Evolutionary conservation across 2,329 filamentous ascomycete genomes (phyloP).

Genomic region (Pseudocercospora macadamiae): DNA sequence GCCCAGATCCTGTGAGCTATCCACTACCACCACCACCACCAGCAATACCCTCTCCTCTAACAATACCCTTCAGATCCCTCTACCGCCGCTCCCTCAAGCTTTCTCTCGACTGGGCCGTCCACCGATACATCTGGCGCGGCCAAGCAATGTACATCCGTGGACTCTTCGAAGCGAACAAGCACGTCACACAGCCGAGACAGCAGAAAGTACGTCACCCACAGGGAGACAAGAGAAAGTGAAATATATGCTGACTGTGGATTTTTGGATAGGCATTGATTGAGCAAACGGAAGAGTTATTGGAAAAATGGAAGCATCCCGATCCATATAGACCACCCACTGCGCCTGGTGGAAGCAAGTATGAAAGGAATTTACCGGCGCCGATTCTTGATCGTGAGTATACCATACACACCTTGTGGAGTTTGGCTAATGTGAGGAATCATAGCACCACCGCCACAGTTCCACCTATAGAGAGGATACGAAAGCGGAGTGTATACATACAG

Average conservation of each 20-base stretch:
- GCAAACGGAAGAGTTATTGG: constrained; percentile 84
- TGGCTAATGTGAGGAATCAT: constrained; percentile 11
- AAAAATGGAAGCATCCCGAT: constrained; percentile 97
- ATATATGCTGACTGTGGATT: not conserved
- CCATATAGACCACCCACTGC: constrained; percentile 88
- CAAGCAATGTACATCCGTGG: constrained; percentile 95
- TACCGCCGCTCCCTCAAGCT: constrained; percentile 94
- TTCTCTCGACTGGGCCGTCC: constrained; percentile 91
- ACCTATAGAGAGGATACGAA: constrained; percentile 41
- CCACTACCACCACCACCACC: not conserved
- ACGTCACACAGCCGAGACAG: constrained; percentile 80
- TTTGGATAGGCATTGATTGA: constrained; percentile 70
- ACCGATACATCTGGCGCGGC: constrained; percentile 89
- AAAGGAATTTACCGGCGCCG: constrained; percentile 83
- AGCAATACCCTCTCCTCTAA: not conserved
- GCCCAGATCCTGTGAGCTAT: constrained; percentile 36
- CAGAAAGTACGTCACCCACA: constrained; percentile 67
- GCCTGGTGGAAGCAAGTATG: constrained; percentile 95
- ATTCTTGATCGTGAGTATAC: constrained; percentile 73
- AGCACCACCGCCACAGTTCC: constrained; percentile 56
- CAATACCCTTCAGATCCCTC: constrained; percentile 59
- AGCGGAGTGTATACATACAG: too few relatives aligned
- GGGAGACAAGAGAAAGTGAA: not conserved
- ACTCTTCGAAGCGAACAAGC: constrained; percentile 90
- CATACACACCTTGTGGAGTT: not conserved